Base-by-base conservation (phyloP, 2,329 filamentous ascomycete genomes). In the Magnaporthales sp. region DNA sequence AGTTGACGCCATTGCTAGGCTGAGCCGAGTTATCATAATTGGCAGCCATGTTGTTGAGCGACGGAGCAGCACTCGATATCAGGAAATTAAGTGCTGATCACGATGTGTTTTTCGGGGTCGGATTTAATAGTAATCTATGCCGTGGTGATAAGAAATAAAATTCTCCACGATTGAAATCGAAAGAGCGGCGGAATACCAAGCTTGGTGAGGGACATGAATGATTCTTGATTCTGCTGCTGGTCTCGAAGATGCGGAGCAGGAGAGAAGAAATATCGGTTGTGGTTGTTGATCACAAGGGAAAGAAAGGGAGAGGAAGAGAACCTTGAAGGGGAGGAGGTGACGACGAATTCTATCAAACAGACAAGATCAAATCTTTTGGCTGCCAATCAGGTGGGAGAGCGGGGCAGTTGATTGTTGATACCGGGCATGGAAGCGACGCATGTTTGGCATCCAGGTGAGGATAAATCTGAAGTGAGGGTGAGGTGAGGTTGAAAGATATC, bases 1-100 rank as follows among this genome's bases (percentile, higher is more conserved):
- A 87, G 73, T 84, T 81, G 64, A 83, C 73, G 66, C 81, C 82
- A 63, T 72, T 72, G 31, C 76, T 74, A 58, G 79, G 77, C 69
- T 78, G 81, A n/a, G 70, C 73, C n/a, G 76, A 69, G 70, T 80
- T 80, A 68, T 76, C 75, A 70, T 83, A 83, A 67, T 77, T 76
- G 66, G 46, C 63, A 32, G 75, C 77, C 77, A 78, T 79, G 69
- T 67, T 70, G 70, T 68, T 22, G 6, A 22, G 24, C 11, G 13
- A 58, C 5, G 22, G 54, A 58, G 22, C 11, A 10, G 54, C 9
- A 58, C n/a, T 27, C 51, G n/a, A 58, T 58, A 27, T 58, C 54
- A 58, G 24, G 54, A 15, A 27, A 58, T 27, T 2, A 27, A 58
- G 9, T 24, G 54, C 54, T 27, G 54, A 27, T 15, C 9, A 27